Evolutionary conservation across 495 filamentous ascomycete genomes (phyloP).

Genomic region (Cercophora scortea): DNA sequence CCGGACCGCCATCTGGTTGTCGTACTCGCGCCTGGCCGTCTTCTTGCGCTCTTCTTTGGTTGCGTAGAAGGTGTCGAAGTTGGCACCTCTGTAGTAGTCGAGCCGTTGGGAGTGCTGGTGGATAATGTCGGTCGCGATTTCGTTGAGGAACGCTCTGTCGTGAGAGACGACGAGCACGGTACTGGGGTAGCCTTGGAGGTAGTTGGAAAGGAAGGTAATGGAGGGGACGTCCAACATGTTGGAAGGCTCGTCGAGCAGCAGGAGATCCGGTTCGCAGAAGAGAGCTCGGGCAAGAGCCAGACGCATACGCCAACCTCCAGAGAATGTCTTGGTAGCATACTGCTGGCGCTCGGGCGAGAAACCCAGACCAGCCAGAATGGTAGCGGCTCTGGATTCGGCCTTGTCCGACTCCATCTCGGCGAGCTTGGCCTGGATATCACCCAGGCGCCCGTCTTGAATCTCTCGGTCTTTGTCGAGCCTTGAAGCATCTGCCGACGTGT

Average conservation of each 20-base stretch:
- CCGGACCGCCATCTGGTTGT: slow-evolving; percentile 92
- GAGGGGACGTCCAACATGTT: slow-evolving; percentile 99
- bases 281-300: slow-evolving; percentile 88
- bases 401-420: slow-evolving; percentile 99
- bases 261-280: slow-evolving; percentile 95
- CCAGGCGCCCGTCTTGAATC: slow-evolving; percentile 78
- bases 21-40: slow-evolving; percentile 93
- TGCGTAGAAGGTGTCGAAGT: slow-evolving; percentile 97
- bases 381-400: slow-evolving; percentile 89
- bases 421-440: slow-evolving; percentile 85
- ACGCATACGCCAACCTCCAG: slow-evolving; percentile 99
- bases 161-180: slow-evolving; percentile 96
- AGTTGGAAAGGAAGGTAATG: slow-evolving; percentile 97
- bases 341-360: slow-evolving; percentile 94
- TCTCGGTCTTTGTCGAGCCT: slow-evolving; percentile 80
- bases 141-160: slow-evolving; percentile 97
- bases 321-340: slow-evolving; percentile 93
- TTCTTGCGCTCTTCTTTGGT: slow-evolving; percentile 96
- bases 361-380: slow-evolving; percentile 91
- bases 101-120: slow-evolving; percentile 96
- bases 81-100: slow-evolving; percentile 97
- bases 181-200: slow-evolving; percentile 88
- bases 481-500: slow-evolving; percentile 78
- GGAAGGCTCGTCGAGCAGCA: slow-evolving; percentile 96
- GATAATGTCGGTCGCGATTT: slow-evolving; percentile 98